phyloP scores from a whole-genome alignment of 164 flowering plant genomes.

The Warburgia ugandensis region DNA sequence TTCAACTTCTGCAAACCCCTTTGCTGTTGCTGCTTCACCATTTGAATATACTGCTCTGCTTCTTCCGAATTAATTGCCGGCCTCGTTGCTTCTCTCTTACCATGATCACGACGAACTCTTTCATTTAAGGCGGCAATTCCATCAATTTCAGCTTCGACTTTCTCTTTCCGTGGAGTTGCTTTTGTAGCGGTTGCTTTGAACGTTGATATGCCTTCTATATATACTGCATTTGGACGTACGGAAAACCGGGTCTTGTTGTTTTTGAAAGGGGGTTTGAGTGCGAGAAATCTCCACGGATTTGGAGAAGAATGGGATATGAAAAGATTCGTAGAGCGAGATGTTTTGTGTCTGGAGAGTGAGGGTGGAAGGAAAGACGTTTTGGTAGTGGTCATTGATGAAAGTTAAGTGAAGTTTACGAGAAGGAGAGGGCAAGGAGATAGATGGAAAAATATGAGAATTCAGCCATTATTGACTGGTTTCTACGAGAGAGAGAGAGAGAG shows the following conservation, averaged over 20 bases:
- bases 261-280: slow-evolving; percentile 11
- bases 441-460: too few species aligned
- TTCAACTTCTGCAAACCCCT: slow-evolving; percentile 78
- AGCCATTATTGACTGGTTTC: too few species aligned
- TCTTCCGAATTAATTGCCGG: slow-evolving; percentile 54
- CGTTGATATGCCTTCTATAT: slow-evolving; percentile 24
- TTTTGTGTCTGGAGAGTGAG: too few species aligned
- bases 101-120: slow-evolving; percentile 53
- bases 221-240: slow-evolving; percentile 20
- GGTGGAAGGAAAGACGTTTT: too few species aligned
- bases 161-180: slow-evolving; percentile 9
- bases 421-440: too few species aligned
- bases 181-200: slow-evolving; percentile 5
- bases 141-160: slow-evolving; percentile 26
- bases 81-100: slow-evolving; percentile 32
- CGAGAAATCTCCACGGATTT: slow-evolving; percentile 12
- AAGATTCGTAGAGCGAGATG: too few species aligned
- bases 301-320: slow-evolving; percentile 18
- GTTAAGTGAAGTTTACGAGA: too few species aligned
- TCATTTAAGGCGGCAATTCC: slow-evolving; percentile 53
- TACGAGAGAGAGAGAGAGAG: too few species aligned
- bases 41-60: slow-evolving; percentile 69
- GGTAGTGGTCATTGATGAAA: too few species aligned
- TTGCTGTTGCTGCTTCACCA: slow-evolving; percentile 91
- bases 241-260: slow-evolving; percentile 5